Base-by-base conservation (phyloP, 495 filamentous ascomycete species). In the Aspergillus hancockii region DNA sequence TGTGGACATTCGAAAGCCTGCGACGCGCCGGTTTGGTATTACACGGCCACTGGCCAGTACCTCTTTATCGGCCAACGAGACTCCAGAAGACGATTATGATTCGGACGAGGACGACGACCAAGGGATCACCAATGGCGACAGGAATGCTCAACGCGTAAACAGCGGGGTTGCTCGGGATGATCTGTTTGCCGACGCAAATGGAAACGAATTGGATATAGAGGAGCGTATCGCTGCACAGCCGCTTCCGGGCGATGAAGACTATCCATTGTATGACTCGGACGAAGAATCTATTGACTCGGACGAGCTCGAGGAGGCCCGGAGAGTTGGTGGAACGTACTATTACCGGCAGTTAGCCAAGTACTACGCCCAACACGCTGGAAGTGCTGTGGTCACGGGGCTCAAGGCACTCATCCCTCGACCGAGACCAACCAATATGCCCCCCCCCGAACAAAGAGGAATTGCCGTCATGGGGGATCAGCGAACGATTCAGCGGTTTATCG, bases 1-100 rank as follows among this genome's bases (percentile, higher is more conserved):
- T 62, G 85, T 92, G 41, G 94, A 99, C 66, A 99, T 99, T 68
- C 90, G 93, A 61, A 99, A 99, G 75, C 92, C 94, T 0, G 80
- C 83, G 18, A 90, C 85, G 0, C 90, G 90, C 59, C 82, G 85
- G 55, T 97, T 97, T 66, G 94, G 94, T 60, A 98, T 99, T 65
- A 83, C 90, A 63, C 81, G 93, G 31, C 87, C 88, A 1, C 83
- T 82, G 14, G 84, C 90, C 18, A 92, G 88, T 51, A 85, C 85
- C 6, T 88, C 84, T 22, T 81, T 86, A 30, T 90, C 88, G 21
- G 92, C 90, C 10, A 90, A 88, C 28, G 90, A 87, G 18, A 75
- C 78, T 14, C 79, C 83, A 10, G 83, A 86, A 53, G 83, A 87
- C 1, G 88, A 41, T 16, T 41, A 89, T 49, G 84, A 86, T 12